Evolutionary conservation across 345 rosid genomes (phyloP).

Genomic region (Heritiera fomes): DNA sequence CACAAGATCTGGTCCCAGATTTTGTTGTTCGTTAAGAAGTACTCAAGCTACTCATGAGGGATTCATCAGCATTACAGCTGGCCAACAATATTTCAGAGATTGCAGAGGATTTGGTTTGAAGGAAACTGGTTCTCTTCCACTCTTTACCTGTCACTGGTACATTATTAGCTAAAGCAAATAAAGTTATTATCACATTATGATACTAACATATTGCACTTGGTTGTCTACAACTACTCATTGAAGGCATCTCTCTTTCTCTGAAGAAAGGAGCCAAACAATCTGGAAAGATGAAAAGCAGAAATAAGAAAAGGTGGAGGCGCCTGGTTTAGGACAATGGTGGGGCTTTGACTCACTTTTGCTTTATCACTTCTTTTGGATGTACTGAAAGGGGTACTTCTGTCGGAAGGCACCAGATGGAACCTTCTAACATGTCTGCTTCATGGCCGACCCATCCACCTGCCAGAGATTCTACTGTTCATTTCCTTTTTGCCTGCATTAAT

Average conservation of each 20-base stretch:
- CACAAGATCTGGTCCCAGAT: not conserved
- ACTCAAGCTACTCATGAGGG: not conserved
- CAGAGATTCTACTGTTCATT: not conserved
- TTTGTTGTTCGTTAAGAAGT: not conserved
- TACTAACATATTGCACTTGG: not conserved
- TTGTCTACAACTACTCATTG: slow-evolving; percentile 13
- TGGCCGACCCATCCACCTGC: slow-evolving; percentile 23
- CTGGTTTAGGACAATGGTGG: slow-evolving; percentile 12
- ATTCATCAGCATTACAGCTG: slow-evolving; percentile 8
- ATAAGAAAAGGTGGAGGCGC: not conserved
- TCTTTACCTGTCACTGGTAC: not conserved
- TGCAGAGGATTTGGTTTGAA: slow-evolving; percentile 5
- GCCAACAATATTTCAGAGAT: slow-evolving; percentile 1
- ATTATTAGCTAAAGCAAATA: not conserved
- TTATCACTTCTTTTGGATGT: not conserved
- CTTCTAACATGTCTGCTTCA: slow-evolving; percentile 22
- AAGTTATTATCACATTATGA: not conserved
- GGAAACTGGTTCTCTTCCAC: not conserved
- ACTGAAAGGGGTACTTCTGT: slow-evolving; percentile 18
- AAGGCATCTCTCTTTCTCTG: slow-evolving; percentile 17
- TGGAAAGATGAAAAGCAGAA: slow-evolving; percentile 16
- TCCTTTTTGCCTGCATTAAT: not conserved
- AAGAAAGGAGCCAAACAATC: slow-evolving; percentile 17
- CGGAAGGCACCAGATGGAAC: slow-evolving; percentile 23
- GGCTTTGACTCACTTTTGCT: slow-evolving; percentile 19